A percentile compares a stretch with the other conserved stretches of the same genome.
Conservation (phyloP, 768 basidiomycete genomes). For the Psilocybe subaeruginosa region DNA sequence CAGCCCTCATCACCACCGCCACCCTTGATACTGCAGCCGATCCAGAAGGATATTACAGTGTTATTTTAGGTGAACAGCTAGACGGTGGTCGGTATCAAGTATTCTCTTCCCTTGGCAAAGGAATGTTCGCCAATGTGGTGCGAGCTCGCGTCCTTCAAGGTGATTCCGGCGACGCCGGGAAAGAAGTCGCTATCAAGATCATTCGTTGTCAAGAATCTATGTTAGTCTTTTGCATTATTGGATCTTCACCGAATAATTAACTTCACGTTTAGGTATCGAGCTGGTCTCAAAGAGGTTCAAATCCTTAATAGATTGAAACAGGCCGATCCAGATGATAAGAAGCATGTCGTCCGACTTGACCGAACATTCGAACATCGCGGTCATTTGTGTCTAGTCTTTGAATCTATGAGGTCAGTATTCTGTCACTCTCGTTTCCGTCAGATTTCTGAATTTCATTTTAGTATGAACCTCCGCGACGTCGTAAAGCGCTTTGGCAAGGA, state of each 20-base stretch:
- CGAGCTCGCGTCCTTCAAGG: constrained; percentile 79
- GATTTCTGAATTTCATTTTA: constrained; percentile 29
- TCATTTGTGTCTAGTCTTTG: constrained; percentile 95
- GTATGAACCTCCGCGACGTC: constrained; percentile 98
- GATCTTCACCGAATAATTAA: constrained; percentile 7
- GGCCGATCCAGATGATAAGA: constrained; percentile 96
- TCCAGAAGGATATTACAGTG: constrained; percentile 92
- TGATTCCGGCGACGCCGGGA: constrained; percentile 52
- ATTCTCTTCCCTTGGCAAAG: constrained; percentile 93
- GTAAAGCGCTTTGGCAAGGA: constrained; percentile 99
- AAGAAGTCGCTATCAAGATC: constrained; percentile 97
- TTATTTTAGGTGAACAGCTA: constrained; percentile 92
- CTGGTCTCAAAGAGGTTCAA: constrained; percentile 89
- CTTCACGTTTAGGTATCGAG: constrained; percentile 73
- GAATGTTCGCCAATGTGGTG: constrained; percentile 98
- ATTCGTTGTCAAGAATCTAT: constrained; percentile 95
- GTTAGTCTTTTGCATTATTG: constrained; percentile 49
- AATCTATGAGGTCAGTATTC: constrained; percentile 76
- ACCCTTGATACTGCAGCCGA: constrained; percentile 91
- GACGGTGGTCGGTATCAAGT: constrained; percentile 94
- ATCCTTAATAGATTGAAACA: constrained; percentile 86
- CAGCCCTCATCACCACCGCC: constrained; percentile 67
- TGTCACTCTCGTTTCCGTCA: not conserved
- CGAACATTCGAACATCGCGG: constrained; percentile 97
- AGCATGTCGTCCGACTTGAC: constrained; percentile 92